Evolutionary conservation across 2,329 filamentous ascomycete species (phyloP).

Genomic region (Rhynchosporium secalis): DNA sequence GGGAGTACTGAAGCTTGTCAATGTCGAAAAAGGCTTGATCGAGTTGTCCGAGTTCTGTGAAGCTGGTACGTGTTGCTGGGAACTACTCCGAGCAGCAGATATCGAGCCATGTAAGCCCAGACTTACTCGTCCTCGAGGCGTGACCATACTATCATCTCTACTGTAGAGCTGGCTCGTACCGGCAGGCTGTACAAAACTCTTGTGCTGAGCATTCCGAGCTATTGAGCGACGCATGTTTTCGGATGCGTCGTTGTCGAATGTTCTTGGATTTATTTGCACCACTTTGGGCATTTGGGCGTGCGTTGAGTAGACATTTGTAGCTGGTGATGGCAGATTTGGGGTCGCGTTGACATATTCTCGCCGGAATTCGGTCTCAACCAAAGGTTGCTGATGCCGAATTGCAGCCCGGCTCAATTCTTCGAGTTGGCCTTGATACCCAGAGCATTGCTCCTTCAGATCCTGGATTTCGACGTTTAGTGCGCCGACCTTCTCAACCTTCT

Average conservation of each 20-base stretch:
- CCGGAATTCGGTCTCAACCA: too few relatives aligned
- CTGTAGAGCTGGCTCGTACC: neutral
- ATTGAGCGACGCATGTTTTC: neutral
- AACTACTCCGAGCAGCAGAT: neutral
- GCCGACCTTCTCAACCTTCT: neutral
- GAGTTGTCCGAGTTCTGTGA: neutral
- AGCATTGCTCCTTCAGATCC: neutral
- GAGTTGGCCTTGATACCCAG: neutral
- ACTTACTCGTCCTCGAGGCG: neutral
- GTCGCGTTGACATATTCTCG: neutral
- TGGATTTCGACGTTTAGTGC: neutral
- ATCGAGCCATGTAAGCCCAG: neutral
- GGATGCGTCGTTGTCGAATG: neutral
- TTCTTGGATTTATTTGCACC: neutral
- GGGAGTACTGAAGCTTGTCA: conserved; percentile 12
- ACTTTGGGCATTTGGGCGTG: neutral
- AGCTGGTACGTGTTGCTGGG: neutral
- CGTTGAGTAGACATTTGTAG: neutral
- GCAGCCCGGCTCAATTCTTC: neutral
- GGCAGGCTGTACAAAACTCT: neutral
- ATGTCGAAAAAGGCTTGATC: conserved; percentile 15
- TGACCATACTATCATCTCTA: neutral
- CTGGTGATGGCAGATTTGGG: neutral
- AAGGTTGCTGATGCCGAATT: neutral
- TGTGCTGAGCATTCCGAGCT: neutral